These are phyloP conservation scores for Vigna angularis DNA, from an alignment of 306 rosid species.

Conservation along the genomic window DNA sequence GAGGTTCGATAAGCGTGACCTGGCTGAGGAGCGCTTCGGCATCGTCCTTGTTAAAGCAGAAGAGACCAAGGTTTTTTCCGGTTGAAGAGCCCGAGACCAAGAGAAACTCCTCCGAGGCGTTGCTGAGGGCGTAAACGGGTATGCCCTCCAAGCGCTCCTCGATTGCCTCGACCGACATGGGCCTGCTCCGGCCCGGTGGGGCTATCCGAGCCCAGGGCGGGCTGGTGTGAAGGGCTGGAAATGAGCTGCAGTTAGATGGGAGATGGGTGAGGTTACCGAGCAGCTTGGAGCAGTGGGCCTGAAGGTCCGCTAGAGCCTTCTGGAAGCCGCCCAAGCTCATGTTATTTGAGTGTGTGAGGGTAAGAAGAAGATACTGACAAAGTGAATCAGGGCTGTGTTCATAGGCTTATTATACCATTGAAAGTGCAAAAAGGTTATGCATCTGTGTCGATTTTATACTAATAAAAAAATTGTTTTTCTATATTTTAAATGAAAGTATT, in stretches of 20 bases:
- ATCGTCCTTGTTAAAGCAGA: constrained; percentile 87
- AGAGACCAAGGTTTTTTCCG: constrained; percentile 72
- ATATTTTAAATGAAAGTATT: no score
- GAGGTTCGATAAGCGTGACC: constrained; percentile 67
- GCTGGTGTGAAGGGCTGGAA: neutral
- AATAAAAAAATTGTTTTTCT: no score
- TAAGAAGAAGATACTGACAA: neutral
- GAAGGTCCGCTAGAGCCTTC: constrained; percentile 39
- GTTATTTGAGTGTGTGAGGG: neutral
- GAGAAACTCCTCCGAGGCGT: constrained; percentile 78
- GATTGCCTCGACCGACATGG: constrained; percentile 69
- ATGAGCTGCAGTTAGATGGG: neutral
- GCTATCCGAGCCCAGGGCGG: constrained; percentile 71
- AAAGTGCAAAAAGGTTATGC: no score
- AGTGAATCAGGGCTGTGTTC: neutral
- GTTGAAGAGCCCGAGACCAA: constrained; percentile 76
- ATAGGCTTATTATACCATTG: no score
- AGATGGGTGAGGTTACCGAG: constrained; percentile 27
- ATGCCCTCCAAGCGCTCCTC: constrained; percentile 86
- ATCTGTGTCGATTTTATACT: no score
- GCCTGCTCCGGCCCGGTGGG: constrained; percentile 19
- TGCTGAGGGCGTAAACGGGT: constrained; percentile 93
- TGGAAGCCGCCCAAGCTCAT: constrained; percentile 46
- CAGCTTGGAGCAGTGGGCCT: neutral
- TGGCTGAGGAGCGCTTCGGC: constrained; percentile 82